Evolutionary conservation across 371 early-diverging fungal species (phyloP).

Genomic region (Apophysomyces trapeziformis): DNA sequence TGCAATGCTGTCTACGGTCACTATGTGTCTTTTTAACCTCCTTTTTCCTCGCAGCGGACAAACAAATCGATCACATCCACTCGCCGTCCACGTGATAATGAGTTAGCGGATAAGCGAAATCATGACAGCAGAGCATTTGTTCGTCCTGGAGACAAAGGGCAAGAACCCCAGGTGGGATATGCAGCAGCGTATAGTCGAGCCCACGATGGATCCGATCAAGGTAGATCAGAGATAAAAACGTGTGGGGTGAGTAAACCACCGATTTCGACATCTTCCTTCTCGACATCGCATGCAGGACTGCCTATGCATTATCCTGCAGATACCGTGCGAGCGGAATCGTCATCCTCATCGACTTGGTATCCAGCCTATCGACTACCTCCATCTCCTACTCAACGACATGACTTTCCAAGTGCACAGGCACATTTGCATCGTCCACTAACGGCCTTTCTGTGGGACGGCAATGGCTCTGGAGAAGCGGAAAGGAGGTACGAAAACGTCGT

Average conservation of each 20-base stretch:
- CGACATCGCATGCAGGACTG: no score
- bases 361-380: constrained; percentile 15
- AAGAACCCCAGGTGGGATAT: no score
- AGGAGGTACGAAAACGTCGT: no score
- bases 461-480: no score
- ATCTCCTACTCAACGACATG: background rate
- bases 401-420: background rate
- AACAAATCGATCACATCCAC: background rate
- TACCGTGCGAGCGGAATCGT: background rate
- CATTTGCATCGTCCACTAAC: constrained; percentile 19
- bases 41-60: background rate
- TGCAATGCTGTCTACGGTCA: no score
- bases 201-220: no score
- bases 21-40: no score
- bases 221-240: background rate
- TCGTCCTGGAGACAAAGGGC: no score
- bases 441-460: constrained; percentile 24
- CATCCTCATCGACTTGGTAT: constrained; percentile 13
- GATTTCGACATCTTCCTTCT: no score
- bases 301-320: constrained; percentile 5
- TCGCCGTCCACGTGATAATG: constrained; percentile 7
- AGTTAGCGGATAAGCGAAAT: background rate
- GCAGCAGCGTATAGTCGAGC: no score
- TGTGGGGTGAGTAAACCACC: background rate
- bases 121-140: background rate